Percentiles rank a stretch among this genome's conserved stretches.
phyloP scores from a whole-genome alignment of 2,329 filamentous ascomycete species.

The Lasiodiplodia citricola region DNA sequence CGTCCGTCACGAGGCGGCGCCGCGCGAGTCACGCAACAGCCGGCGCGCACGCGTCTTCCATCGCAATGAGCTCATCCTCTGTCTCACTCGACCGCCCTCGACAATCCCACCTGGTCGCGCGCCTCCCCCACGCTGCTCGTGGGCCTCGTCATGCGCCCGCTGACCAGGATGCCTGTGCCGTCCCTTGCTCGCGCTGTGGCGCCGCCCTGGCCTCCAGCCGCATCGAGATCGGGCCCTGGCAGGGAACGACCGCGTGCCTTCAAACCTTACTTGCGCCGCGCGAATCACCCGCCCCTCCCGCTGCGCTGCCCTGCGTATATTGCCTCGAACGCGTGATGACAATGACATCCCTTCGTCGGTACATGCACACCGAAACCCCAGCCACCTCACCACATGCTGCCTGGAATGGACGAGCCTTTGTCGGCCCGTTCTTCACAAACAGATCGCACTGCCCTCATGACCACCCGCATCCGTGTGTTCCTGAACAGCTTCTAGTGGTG shows the following conservation, averaged over 20 bases:
- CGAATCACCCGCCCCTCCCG: not conserved
- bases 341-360: not conserved
- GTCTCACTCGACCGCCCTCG: constrained; percentile 8
- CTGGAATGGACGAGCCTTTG: not conserved
- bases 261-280: constrained; percentile 7
- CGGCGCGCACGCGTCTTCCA: not conserved
- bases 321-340: not conserved
- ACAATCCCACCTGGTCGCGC: not conserved
- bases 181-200: not conserved
- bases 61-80: constrained; percentile 11
- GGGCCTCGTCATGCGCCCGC: constrained; percentile 18
- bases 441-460: constrained; percentile 3
- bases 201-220: not conserved
- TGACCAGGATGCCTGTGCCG: not conserved
- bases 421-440: not conserved
- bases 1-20: constrained; percentile 6
- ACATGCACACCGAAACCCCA: not conserved
- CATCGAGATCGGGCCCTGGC: constrained; percentile 10
- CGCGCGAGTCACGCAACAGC: constrained; percentile 9
- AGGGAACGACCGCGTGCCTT: not conserved
- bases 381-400: not conserved
- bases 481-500: not conserved
- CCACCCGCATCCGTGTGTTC: not conserved
- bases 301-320: not conserved
- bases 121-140: constrained; percentile 7